Percentiles rank a stretch among this genome's conserved stretches.
Conservation (phyloP, 768 basidiomycete genomes). For the Mycena capillaripes region DNA sequence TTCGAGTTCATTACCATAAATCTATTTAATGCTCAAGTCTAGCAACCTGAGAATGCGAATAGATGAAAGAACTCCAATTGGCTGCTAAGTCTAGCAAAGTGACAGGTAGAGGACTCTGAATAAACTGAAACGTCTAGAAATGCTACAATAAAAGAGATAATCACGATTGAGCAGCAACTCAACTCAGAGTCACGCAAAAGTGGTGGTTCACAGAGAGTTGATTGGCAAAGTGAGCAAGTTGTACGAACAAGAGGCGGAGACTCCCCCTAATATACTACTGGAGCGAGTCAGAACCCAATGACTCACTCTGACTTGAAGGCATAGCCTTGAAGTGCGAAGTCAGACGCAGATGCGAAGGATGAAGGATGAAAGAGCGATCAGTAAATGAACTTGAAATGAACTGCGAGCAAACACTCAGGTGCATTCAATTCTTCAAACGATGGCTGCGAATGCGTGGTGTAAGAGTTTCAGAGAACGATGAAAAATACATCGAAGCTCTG, state of each 20-base stretch:
- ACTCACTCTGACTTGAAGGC: background rate
- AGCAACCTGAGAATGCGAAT: background rate
- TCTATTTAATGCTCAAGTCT: conserved; percentile 4
- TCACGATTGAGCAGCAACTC: background rate
- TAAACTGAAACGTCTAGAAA: background rate
- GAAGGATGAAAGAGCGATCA: background rate
- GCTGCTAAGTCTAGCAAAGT: conserved; percentile 3
- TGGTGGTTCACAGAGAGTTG: background rate
- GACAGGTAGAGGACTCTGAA: background rate
- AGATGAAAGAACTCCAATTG: background rate
- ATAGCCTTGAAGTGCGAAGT: background rate
- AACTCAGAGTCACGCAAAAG: background rate
- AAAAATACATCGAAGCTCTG: conserved; percentile 1
- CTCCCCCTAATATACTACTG: conserved; percentile 3
- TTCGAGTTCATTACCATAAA: background rate
- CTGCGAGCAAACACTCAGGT: background rate
- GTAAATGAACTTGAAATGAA: too few species aligned
- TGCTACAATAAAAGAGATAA: background rate
- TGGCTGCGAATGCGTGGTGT: background rate
- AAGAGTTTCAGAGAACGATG: background rate
- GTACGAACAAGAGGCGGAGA: conserved; percentile 1
- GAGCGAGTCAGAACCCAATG: conserved; percentile 3
- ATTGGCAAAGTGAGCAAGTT: conserved; percentile 3
- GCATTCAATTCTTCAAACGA: background rate
- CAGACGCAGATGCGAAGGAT: background rate